Evolutionary conservation across 306 rosid genomes (phyloP), one percentile per base, ranked within the genome.

Genomic region (Dalbergia oliveri): DNA sequence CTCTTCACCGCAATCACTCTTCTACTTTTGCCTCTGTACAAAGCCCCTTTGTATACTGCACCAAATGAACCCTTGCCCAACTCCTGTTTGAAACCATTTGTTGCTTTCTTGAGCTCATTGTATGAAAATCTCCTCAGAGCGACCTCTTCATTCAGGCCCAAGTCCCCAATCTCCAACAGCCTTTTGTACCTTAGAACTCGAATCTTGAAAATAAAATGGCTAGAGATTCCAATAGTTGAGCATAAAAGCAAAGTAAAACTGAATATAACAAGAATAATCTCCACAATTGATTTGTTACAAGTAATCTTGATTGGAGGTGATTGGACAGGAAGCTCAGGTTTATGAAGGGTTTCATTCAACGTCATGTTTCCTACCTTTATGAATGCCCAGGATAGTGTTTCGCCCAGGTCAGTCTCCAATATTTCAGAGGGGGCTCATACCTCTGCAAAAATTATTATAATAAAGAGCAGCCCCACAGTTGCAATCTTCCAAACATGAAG

Each of bases 11-110:
- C 89, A 50, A 86, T 76, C 10, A 71, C 0, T 34, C 65, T 79
- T 8, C n/a, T 70, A 6, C 26, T 16, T 54, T 8, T 54, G 0
- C 84, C 87, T 41, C 75, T 82, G 47, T 39, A 2, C 43, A 79
- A 65, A 15, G 9, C 44, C 16, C 89, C 84, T 50, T 60, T 86
- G 33, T 82, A 86, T 41, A 86, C 89, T 50, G 77, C 53, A 70
- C 89, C 84, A 10, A 86, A 86, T 33, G 86, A 49, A 0, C 89
- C 87, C 61, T 79, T 79, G 6, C 89, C 89, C 80, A 86, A 23
- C 18, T 79, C 80, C 58, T 81, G 43, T 19, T 18, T 71, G 66
- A 86, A 86, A 12, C 53, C 41, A 60, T 83, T 65, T 4, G 87
- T 86, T 21, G 84, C 87, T 50, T 50, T 83, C 23, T 56, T 82